Evolutionary conservation across 805 yeast species (phyloP).

Genomic region (Wickerhamiella kurtzmanii): DNA sequence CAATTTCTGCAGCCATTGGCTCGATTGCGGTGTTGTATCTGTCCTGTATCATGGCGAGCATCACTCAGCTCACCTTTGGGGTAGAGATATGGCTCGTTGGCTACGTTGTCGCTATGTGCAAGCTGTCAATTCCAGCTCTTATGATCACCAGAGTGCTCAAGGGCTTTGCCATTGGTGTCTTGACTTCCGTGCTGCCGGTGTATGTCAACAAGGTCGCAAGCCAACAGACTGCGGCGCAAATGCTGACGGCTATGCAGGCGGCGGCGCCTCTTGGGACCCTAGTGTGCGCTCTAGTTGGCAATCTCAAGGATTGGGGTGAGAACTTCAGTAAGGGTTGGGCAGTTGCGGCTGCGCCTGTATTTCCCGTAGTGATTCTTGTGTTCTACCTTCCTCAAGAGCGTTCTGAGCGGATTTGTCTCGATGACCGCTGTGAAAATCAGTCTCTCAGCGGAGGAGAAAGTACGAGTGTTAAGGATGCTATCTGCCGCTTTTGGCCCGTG

Average conservation of each 20-base stretch:
- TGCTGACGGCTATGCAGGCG: conserved; percentile 18
- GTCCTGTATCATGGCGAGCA: neutral
- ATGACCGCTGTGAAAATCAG: neutral
- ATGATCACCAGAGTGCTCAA: conserved; percentile 14
- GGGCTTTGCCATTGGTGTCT: conserved; percentile 16
- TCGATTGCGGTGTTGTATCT: conserved; percentile 10
- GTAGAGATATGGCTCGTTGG: conserved; percentile 16
- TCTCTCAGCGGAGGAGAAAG: neutral
- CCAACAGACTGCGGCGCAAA: conserved; percentile 10
- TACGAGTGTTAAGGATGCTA: neutral
- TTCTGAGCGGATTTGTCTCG: neutral
- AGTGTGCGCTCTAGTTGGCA: conserved; percentile 14
- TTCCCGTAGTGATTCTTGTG: conserved; percentile 6
- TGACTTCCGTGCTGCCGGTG: conserved; percentile 16
- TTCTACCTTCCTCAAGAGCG: conserved; percentile 7
- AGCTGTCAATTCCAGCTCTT: conserved; percentile 11
- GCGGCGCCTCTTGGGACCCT: conserved; percentile 18
- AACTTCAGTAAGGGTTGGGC: conserved; percentile 12
- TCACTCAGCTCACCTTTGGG: conserved; percentile 6
- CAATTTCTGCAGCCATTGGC: conserved; percentile 17
- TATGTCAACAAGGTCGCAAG: conserved; percentile 11
- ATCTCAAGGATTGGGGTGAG: conserved; percentile 1
- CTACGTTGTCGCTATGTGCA: conserved; percentile 10
- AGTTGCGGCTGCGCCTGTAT: conserved; percentile 14
- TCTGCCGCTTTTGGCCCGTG: neutral